Conservation (phyloP, 345 rosid genomes). For the Melastoma malabathricum region DNA sequence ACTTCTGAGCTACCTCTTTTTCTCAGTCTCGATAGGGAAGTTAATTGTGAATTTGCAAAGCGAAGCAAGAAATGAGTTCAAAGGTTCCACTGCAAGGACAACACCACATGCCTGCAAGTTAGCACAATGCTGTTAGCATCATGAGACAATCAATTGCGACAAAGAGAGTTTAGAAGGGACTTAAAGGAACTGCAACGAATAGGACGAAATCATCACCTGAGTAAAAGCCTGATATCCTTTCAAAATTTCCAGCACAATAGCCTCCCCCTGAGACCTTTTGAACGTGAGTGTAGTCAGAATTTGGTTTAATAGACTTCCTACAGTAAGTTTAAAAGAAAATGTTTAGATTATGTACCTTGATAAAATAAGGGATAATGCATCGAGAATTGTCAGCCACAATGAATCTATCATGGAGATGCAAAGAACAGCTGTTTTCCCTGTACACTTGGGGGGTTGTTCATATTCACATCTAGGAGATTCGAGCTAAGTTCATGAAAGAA, state of each 20-base stretch:
- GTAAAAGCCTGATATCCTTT: slow-evolving; percentile 99
- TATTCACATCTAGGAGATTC: slow-evolving; percentile 80
- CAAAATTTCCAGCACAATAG: slow-evolving; percentile 86
- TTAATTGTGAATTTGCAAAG: slow-evolving; percentile 87
- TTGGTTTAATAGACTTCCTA: no score
- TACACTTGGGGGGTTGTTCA: slow-evolving; percentile 39
- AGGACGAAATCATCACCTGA: slow-evolving; percentile 40
- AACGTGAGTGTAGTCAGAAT: slow-evolving; percentile 21
- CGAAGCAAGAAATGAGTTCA: slow-evolving; percentile 91
- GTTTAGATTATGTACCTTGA: slow-evolving; percentile 44
- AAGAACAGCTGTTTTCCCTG: slow-evolving; percentile 62
- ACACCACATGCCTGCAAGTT: slow-evolving; percentile 88
- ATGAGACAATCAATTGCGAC: not conserved
- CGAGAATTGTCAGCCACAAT: slow-evolving; percentile 92
- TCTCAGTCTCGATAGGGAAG: slow-evolving; percentile 69
- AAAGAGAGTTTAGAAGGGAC: not conserved
- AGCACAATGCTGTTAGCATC: not conserved
- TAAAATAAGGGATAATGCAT: slow-evolving; percentile 83
- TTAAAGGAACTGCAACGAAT: not conserved
- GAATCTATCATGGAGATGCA: slow-evolving; percentile 92
- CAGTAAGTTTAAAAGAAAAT: slow-evolving; percentile 3
- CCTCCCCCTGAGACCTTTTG: slow-evolving; percentile 97
- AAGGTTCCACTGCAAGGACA: slow-evolving; percentile 89
- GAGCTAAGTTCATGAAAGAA: slow-evolving; percentile 38
- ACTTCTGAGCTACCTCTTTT: slow-evolving; percentile 37